phyloP scores from a whole-genome alignment of 1,284 basidiomycete genomes.

The Hemileccinum hortonii region DNA sequence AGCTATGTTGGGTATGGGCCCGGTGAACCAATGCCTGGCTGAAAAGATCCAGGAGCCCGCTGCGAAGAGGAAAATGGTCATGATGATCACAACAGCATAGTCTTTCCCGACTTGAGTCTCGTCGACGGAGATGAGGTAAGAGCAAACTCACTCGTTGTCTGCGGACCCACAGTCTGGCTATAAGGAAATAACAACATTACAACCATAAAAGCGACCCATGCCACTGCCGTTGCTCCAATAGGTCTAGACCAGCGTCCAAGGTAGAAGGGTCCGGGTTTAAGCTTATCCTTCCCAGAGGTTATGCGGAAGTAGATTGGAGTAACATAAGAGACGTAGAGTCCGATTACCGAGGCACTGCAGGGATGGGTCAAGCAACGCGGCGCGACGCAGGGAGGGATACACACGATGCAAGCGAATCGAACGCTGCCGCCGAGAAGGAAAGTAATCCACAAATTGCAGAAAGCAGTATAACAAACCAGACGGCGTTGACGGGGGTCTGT shows the following conservation, averaged over 20 bases:
- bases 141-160: slow-evolving; percentile 51
- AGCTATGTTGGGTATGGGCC: slow-evolving; percentile 43
- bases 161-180: slow-evolving; percentile 36
- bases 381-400: slow-evolving; percentile 17
- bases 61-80: slow-evolving; percentile 60
- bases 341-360: slow-evolving; percentile 63
- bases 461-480: slow-evolving; percentile 61
- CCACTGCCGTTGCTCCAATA: slow-evolving; percentile 53
- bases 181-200: slow-evolving; percentile 59
- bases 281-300: slow-evolving; percentile 58
- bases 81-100: slow-evolving; percentile 61
- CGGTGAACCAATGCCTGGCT: slow-evolving; percentile 63
- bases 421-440: slow-evolving; percentile 30
- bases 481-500: slow-evolving; percentile 66
- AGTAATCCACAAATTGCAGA: slow-evolving; percentile 56
- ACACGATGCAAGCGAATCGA: slow-evolving; percentile 62
- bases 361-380: background rate
- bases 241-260: slow-evolving; percentile 57
- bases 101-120: slow-evolving; percentile 41
- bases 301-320: slow-evolving; percentile 65
- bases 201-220: slow-evolving; percentile 62
- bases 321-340: slow-evolving; percentile 45
- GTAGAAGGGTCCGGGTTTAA: slow-evolving; percentile 55
- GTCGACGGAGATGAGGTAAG: background rate
- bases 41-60: slow-evolving; percentile 58